Percentiles rank a stretch among this genome's conserved stretches.
phyloP scores from a whole-genome alignment of 176 grass and related monocot species.

The Zizania latifolia region DNA sequence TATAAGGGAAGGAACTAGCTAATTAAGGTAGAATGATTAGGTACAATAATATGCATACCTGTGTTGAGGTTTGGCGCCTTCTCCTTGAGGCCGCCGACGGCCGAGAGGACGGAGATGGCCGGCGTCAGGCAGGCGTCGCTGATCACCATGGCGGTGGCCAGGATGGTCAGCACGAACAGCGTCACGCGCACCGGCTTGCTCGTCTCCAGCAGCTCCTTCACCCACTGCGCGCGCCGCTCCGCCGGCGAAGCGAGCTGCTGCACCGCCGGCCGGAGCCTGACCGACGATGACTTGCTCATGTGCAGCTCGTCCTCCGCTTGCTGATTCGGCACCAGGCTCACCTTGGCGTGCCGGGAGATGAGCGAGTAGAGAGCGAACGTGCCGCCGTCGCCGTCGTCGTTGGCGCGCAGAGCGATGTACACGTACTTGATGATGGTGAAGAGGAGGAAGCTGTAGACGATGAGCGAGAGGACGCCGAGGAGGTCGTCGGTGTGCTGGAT shows the following conservation, averaged over 20 bases:
- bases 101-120: slow-evolving; percentile 63
- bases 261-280: neutral
- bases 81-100: slow-evolving; percentile 42
- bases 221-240: slow-evolving; percentile 32
- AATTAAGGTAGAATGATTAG: too few relatives aligned
- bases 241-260: slow-evolving; percentile 35
- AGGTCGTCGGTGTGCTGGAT: slow-evolving; percentile 46
- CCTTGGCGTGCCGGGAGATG: slow-evolving; percentile 60
- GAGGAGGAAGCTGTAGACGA: slow-evolving; percentile 64
- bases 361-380: slow-evolving; percentile 76
- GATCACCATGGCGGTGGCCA: slow-evolving; percentile 79
- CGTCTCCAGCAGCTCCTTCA: slow-evolving; percentile 53
- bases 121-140: slow-evolving; percentile 72
- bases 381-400: slow-evolving; percentile 64
- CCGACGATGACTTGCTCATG: neutral
- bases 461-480: slow-evolving; percentile 63
- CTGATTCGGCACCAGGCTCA: slow-evolving; percentile 58
- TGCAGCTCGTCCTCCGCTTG: slow-evolving; percentile 47
- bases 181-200: slow-evolving; percentile 15
- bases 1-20: too few relatives aligned
- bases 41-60: slow-evolving; percentile 9
- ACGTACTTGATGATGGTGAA: slow-evolving; percentile 62
- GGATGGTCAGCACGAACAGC: slow-evolving; percentile 55
- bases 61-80: slow-evolving; percentile 41
- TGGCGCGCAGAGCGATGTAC: slow-evolving; percentile 56